These are phyloP conservation scores for Botrytis hyacinthi DNA, from an alignment of 2,329 filamentous ascomycete species.

Conservation along the genomic window DNA sequence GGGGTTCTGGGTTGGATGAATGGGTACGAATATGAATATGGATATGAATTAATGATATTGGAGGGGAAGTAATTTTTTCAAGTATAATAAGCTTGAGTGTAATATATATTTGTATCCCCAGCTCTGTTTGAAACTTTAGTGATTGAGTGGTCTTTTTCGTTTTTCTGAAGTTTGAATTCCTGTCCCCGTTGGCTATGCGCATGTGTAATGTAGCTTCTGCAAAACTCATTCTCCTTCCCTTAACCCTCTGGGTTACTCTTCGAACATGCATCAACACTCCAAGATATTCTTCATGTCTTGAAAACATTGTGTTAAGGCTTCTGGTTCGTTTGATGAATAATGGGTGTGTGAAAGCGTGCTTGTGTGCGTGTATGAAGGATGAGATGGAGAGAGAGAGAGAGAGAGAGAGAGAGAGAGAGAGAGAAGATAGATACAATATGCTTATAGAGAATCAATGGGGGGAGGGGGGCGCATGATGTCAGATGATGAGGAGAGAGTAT, in stretches of 20 bases:
- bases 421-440: too few relatives aligned
- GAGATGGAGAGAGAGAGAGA: too few relatives aligned
- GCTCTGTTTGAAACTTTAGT: background rate
- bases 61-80: background rate
- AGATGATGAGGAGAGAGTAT: too few relatives aligned
- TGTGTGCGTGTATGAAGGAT: too few relatives aligned
- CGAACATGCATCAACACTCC: slow-evolving; percentile 88
- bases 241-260: slow-evolving; percentile 85
- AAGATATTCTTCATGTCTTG: slow-evolving; percentile 92
- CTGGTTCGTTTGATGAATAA: too few relatives aligned
- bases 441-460: too few relatives aligned
- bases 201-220: slow-evolving; percentile 28
- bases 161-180: background rate
- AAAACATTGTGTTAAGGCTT: slow-evolving; percentile 58
- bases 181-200: background rate
- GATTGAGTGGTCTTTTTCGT: background rate
- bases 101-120: background rate
- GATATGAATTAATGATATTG: slow-evolving; percentile 3
- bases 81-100: background rate
- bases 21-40: background rate
- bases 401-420: too few relatives aligned
- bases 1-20: background rate
- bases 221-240: slow-evolving; percentile 75
- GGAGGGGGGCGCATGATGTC: too few relatives aligned
- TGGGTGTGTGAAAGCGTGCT: too few relatives aligned